phyloP scores from a whole-genome alignment of 2,329 filamentous ascomycete genomes.

The Seiridium cupressi region DNA sequence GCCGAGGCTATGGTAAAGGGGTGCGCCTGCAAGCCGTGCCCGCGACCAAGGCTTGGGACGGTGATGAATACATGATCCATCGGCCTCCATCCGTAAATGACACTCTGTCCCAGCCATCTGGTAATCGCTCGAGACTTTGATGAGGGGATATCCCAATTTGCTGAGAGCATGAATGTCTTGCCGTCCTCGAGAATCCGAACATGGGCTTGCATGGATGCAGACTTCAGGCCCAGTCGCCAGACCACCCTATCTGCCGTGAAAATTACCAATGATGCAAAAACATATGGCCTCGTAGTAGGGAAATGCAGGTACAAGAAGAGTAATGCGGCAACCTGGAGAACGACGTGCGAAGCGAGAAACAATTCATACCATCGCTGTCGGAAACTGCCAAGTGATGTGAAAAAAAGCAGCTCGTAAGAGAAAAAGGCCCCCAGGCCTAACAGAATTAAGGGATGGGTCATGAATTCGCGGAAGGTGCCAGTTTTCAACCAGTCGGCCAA shows the following conservation, averaged over 20 bases:
- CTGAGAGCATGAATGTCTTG: conserved; percentile 49
- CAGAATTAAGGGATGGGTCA: conserved; percentile 50
- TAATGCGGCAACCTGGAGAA: conserved; percentile 54
- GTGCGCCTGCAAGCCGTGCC: conserved; percentile 58
- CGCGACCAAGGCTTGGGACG: conserved; percentile 50
- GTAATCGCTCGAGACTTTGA: conserved; percentile 2
- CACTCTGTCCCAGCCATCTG: conserved; percentile 27
- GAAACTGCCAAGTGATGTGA: conserved; percentile 60
- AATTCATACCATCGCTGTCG: conserved; percentile 61
- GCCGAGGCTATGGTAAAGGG: conserved; percentile 67
- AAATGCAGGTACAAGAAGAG: conserved; percentile 61
- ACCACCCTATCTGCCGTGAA: conserved; percentile 57
- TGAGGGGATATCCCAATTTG: conserved; percentile 32
- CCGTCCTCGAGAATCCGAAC: conserved; percentile 54
- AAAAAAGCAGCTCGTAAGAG: conserved; percentile 59
- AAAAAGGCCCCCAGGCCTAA: conserved; percentile 54
- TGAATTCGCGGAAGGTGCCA: conserved; percentile 42
- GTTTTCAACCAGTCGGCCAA: conserved; percentile 42
- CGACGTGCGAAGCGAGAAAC: conserved; percentile 57
- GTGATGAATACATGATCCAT: conserved; percentile 65
- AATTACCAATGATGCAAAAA: conserved; percentile 50
- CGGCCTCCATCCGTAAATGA: conserved; percentile 54
- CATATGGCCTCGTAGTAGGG: conserved; percentile 48
- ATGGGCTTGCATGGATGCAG: conserved; percentile 43
- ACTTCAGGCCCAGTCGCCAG: conserved; percentile 55